Percentiles rank a stretch among this genome's conserved stretches.
Conservation (phyloP, 768 basidiomycete species). For the Clitopilus hobsonii region DNA sequence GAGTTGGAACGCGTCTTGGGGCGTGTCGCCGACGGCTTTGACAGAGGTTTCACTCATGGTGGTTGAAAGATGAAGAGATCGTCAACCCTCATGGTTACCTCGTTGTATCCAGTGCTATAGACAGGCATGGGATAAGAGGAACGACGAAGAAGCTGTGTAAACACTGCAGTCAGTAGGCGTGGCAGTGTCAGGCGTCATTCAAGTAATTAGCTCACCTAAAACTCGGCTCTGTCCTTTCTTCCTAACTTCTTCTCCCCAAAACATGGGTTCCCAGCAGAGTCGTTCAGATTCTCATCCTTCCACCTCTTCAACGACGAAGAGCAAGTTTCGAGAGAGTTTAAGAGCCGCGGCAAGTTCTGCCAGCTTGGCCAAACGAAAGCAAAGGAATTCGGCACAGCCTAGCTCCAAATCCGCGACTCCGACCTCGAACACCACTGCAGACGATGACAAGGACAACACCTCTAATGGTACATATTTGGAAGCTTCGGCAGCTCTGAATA, state of each 20-base stretch:
- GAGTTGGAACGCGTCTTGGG: slow-evolving; percentile 46
- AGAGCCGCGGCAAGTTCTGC: slow-evolving; percentile 6
- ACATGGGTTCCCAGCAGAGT: slow-evolving; percentile 30
- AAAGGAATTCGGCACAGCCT: slow-evolving; percentile 3
- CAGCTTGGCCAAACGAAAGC: not conserved
- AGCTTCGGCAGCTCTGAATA: not conserved
- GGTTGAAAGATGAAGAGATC: not conserved
- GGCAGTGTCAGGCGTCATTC: not conserved
- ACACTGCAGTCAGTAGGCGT: not conserved
- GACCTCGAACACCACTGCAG: not conserved
- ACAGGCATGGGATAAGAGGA: not conserved
- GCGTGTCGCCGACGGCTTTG: not conserved
- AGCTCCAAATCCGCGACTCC: not conserved
- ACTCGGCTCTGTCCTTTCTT: slow-evolving; percentile 1
- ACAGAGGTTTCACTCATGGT: not conserved
- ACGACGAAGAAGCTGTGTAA: not conserved
- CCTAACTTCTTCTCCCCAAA: not conserved
- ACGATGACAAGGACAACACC: not conserved
- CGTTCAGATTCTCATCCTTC: slow-evolving; percentile 11
- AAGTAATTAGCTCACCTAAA: not conserved
- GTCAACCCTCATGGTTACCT: not conserved
- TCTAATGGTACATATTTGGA: not conserved
- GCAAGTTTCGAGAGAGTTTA: slow-evolving; percentile 13
- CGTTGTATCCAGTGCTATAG: not conserved
- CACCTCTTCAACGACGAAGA: not conserved